A percentile compares a stretch with the other conserved stretches of the same genome.
phyloP scores from a whole-genome alignment of 2,329 filamentous ascomycete genomes.

The Exserohilum rostratum region DNA sequence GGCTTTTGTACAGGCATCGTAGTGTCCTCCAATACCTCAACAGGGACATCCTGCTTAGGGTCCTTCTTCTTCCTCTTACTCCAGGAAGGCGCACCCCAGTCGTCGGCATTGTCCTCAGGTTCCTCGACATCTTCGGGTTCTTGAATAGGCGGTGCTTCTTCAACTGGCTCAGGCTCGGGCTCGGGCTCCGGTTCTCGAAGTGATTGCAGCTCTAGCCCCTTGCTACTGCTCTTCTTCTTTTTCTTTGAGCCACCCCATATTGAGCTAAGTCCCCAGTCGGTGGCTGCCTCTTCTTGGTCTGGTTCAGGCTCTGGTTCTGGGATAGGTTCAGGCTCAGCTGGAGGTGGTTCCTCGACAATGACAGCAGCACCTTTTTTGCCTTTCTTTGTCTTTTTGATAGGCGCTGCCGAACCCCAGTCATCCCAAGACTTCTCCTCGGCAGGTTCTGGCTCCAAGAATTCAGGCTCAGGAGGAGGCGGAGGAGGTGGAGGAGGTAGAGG shows the following conservation, averaged over 20 bases:
- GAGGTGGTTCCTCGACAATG: conserved; percentile 41
- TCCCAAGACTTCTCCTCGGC: conserved; percentile 38
- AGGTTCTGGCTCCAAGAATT: conserved; percentile 35
- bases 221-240: conserved; percentile 56
- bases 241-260: conserved; percentile 53
- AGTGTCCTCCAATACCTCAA: conserved; percentile 50
- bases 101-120: conserved; percentile 58
- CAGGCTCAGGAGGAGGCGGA: conserved; percentile 41
- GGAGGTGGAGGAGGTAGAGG: conserved; percentile 36
- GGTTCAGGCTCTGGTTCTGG: conserved; percentile 27
- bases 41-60: conserved; percentile 48
- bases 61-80: conserved; percentile 55
- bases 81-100: conserved; percentile 64
- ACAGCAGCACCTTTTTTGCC: conserved; percentile 48
- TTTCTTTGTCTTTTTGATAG: conserved; percentile 39
- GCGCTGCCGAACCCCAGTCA: conserved; percentile 28
- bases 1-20: conserved; percentile 52
- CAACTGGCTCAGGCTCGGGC: conserved; percentile 32
- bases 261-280: conserved; percentile 45
- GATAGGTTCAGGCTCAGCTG: conserved; percentile 32
- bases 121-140: conserved; percentile 58
- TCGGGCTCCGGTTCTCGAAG: conserved; percentile 24
- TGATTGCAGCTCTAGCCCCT: conserved; percentile 45
- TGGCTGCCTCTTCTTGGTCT: conserved; percentile 39
- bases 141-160: conserved; percentile 42